Percentiles rank a stretch among this genome's conserved stretches.
Evolutionary conservation across 225 moss, liverwort and hornwort genomes (phyloP).

Genomic region (Marchantia polymorpha): DNA sequence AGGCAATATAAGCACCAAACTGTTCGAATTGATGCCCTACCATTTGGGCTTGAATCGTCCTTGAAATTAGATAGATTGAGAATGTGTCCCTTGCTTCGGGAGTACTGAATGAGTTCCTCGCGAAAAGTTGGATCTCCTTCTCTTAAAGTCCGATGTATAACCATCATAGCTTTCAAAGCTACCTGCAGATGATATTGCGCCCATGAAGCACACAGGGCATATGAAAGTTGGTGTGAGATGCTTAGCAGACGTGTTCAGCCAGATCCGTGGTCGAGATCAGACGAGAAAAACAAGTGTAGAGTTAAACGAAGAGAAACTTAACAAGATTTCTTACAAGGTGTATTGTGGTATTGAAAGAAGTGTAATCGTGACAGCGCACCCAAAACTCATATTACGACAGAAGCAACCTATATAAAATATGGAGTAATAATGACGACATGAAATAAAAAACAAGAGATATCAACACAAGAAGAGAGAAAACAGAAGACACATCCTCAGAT

Average conservation of each 20-base stretch:
- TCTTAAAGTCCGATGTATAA: conserved; percentile 87
- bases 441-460: too few relatives aligned
- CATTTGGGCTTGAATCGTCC: conserved; percentile 95
- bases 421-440: neutral
- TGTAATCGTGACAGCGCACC: neutral
- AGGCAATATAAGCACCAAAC: neutral
- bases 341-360: neutral
- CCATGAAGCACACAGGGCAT: neutral
- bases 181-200: conserved; percentile 45
- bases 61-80: conserved; percentile 91
- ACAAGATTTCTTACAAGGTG: neutral
- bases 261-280: neutral
- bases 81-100: conserved; percentile 75
- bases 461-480: too few relatives aligned
- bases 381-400: neutral
- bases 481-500: neutral
- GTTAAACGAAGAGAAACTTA: neutral
- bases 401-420: neutral
- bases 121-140: conserved; percentile 97
- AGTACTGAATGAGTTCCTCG: conserved; percentile 89
- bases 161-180: conserved; percentile 96
- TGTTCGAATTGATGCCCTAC: conserved; percentile 24
- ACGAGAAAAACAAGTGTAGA: neutral
- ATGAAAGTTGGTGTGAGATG: neutral
- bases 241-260: neutral